These are phyloP conservation scores for Boletus sensibilis DNA, from an alignment of 768 basidiomycete species.

Conservation along the genomic window DNA sequence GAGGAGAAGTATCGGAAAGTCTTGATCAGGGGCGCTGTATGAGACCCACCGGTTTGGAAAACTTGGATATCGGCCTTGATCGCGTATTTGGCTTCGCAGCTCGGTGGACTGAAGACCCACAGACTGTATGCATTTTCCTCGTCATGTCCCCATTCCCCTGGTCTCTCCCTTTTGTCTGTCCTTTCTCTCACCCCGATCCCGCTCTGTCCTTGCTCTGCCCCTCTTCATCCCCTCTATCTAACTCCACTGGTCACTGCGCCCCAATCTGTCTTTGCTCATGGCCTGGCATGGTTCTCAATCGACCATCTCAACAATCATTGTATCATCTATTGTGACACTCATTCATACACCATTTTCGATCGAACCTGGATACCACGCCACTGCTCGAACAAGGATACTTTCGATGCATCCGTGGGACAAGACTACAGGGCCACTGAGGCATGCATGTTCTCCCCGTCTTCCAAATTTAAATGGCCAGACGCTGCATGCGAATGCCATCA, in stretches of 20 bases:
- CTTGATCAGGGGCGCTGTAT: slow-evolving; percentile 91
- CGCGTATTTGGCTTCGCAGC: slow-evolving; percentile 3
- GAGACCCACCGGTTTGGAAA: slow-evolving; percentile 17
- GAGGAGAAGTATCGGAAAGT: slow-evolving; percentile 85
- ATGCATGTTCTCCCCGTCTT: neutral
- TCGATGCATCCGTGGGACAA: neutral
- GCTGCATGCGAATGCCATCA: neutral
- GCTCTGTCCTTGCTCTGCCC: slow-evolving; percentile 12
- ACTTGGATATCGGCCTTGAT: slow-evolving; percentile 4
- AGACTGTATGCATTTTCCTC: slow-evolving; percentile 10
- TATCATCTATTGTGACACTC: slow-evolving; percentile 7
- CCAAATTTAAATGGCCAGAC: neutral
- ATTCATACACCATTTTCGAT: slow-evolving; percentile 1
- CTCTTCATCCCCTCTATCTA: slow-evolving; percentile 10
- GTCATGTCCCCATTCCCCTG: slow-evolving; percentile 9
- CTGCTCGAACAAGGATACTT: neutral
- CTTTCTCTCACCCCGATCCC: slow-evolving; percentile 8
- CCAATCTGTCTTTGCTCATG: slow-evolving; percentile 6
- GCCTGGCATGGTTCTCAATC: neutral
- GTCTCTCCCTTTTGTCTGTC: slow-evolving; percentile 14
- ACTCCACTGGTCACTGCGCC: slow-evolving; percentile 3
- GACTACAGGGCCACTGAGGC: neutral
- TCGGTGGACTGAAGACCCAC: slow-evolving; percentile 15
- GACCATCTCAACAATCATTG: neutral
- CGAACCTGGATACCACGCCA: neutral